Base-by-base conservation (phyloP, 306 rosid species). In the Argentina anserina region DNA sequence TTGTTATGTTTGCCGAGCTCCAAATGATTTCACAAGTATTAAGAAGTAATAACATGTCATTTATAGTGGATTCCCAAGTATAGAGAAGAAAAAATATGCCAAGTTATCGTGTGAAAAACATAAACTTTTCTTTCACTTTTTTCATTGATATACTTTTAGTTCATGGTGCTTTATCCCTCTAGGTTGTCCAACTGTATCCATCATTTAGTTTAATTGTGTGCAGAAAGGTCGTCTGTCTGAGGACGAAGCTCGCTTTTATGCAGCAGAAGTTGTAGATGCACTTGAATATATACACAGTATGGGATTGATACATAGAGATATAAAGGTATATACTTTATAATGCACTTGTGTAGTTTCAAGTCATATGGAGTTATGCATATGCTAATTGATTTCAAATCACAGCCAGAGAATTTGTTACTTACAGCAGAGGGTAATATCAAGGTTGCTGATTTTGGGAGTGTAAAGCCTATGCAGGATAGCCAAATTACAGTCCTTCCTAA, bases 371-470 rank as follows among this genome's bases (percentile, higher is more conserved):
- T n/a, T 34, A 18, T 67, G 70, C 56, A 18, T 49, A 55, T 56
- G 58, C 74, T 71, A 66, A 84, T 67, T 58, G 74, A 77, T 74
- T 65, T 79, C 64, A 55, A 78, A 82, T 77, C 78, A 77, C 97
- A 95, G 99, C 99, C 99, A 13, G 99, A 95, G 91, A 95, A 95
- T 82, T 80, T 95, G 86, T 86, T 95, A 59, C 96, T 95, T 73
- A 91, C 99, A 20, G 59, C 70, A 70, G 96, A 92, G 62, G 99
- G 99, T 72, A 96, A 95, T 71, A 85, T 95, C 78, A 95, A 95
- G 87, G 85, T 95, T 77, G 97, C 99, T 1, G 99, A 95, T 86
- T 95, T 95, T 86, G 99, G 99, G 79, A 95, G 99, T 63, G 97
- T 95, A 53, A 95, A 95, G 87, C 99, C 97, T 45, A 91, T 92